Percentiles rank a stretch among this genome's conserved stretches.
Evolutionary conservation across 2,329 filamentous ascomycete species (phyloP).

Genomic region (Pseudocercospora vitis): DNA sequence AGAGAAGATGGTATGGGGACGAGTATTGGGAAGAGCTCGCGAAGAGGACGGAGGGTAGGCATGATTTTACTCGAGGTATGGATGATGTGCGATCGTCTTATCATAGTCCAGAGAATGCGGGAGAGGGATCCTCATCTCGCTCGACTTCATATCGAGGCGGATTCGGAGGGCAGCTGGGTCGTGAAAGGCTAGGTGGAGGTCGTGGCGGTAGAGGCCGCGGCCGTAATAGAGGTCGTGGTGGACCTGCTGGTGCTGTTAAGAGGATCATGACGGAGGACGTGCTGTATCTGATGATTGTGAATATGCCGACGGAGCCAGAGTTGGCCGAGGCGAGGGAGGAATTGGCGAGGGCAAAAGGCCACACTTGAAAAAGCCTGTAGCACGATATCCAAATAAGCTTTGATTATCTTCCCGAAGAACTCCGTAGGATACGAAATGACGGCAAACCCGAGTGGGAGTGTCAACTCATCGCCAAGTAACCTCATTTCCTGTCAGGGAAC

Average conservation of each 20-base stretch:
- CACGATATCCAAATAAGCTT: not conserved
- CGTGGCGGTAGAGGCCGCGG: slow-evolving; percentile 3
- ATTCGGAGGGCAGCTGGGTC: not conserved
- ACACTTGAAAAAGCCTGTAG: not conserved
- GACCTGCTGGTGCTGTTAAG: slow-evolving; percentile 43
- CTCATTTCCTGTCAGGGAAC: slow-evolving; percentile 1
- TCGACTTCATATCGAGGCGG: not conserved
- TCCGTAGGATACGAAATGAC: too few species aligned
- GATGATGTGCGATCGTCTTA: not conserved
- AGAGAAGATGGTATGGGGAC: slow-evolving; percentile 13
- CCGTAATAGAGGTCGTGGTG: slow-evolving; percentile 39
- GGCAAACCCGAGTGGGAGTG: too few species aligned
- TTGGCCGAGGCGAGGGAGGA: slow-evolving; percentile 36
- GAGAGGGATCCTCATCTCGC: not conserved
- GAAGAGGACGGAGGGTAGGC: not conserved
- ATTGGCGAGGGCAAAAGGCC: slow-evolving; percentile 16
- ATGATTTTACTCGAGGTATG: not conserved
- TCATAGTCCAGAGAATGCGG: not conserved
- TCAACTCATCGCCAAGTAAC: too few species aligned
- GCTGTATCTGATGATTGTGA: slow-evolving; percentile 52
- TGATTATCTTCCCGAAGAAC: not conserved
- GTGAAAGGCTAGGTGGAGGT: not conserved
- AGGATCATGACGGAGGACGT: slow-evolving; percentile 37
- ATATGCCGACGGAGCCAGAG: slow-evolving; percentile 49
- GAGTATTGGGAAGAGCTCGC: slow-evolving; percentile 18